Conservation (phyloP, 768 basidiomycete species). For the Phlebiopsis gigantea region DNA sequence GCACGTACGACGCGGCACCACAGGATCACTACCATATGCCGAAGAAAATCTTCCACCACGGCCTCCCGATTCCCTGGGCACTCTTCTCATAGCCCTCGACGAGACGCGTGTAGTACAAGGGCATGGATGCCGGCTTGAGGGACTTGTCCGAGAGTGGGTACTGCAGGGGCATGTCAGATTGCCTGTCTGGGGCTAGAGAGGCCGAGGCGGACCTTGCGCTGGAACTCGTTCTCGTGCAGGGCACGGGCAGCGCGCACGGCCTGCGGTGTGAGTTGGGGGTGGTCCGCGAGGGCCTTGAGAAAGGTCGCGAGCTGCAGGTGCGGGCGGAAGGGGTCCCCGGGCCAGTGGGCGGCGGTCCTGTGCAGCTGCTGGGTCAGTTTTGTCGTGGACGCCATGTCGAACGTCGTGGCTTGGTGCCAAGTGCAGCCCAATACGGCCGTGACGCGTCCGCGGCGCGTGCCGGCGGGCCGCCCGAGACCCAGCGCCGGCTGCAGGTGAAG, state of each 20-base stretch:
- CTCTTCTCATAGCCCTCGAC: constrained; percentile 73
- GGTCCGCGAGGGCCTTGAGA: constrained; percentile 56
- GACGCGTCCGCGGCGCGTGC: too few relatives aligned
- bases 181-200: background rate
- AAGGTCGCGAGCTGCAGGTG: constrained; percentile 68
- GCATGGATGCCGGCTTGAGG: constrained; percentile 64
- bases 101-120: constrained; percentile 68
- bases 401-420: background rate
- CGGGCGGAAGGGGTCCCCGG: constrained; percentile 69
- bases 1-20: too few relatives aligned
- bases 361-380: constrained; percentile 46
- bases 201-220: constrained; percentile 44
- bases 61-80: constrained; percentile 67
- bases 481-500: too few relatives aligned
- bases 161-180: constrained; percentile 30
- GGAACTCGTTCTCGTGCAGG: constrained; percentile 48
- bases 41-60: constrained; percentile 84
- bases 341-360: constrained; percentile 58
- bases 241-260: constrained; percentile 57
- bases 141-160: constrained; percentile 62
- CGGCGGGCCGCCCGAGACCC: too few relatives aligned
- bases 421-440: background rate
- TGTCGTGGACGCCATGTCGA: constrained; percentile 24
- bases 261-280: constrained; percentile 59
- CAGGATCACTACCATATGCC: constrained; percentile 54